Conservation (phyloP, 225 moss, liverwort and hornwort species). For the Sphagnum tenellum region DNA sequence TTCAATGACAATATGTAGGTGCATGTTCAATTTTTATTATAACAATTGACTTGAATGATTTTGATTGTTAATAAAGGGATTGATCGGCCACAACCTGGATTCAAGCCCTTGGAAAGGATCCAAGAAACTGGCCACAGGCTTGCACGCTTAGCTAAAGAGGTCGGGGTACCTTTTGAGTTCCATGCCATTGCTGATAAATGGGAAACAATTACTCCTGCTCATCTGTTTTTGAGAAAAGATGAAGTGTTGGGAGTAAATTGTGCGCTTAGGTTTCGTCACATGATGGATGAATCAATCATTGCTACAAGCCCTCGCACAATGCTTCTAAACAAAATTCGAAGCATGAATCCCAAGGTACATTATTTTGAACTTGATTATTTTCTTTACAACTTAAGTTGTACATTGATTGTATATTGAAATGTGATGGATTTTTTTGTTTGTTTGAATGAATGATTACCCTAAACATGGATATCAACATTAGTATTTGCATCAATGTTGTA, state of each 20-base stretch:
- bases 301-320: conserved; percentile 74
- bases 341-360: conserved; percentile 59
- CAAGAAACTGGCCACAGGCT: conserved; percentile 74
- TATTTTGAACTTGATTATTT: neutral
- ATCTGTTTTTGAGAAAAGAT: conserved; percentile 52
- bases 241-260: conserved; percentile 70
- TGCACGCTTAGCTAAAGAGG: conserved; percentile 27
- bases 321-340: conserved; percentile 51
- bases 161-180: conserved; percentile 67
- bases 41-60: no score
- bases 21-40: no score
- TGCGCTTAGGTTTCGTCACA: conserved; percentile 70
- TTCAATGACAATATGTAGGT: no score
- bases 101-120: conserved; percentile 54
- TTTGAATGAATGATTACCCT: no score
- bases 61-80: conserved; percentile 33
- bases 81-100: conserved; percentile 83
- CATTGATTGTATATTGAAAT: no score
- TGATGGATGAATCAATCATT: conserved; percentile 79
- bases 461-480: no score
- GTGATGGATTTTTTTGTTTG: no score
- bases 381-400: no score
- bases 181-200: conserved; percentile 91
- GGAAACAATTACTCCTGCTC: conserved; percentile 69
- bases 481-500: no score